Base-by-base conservation (phyloP, 352 stramenopile genomes). In the Peronospora tabacina region DNA sequence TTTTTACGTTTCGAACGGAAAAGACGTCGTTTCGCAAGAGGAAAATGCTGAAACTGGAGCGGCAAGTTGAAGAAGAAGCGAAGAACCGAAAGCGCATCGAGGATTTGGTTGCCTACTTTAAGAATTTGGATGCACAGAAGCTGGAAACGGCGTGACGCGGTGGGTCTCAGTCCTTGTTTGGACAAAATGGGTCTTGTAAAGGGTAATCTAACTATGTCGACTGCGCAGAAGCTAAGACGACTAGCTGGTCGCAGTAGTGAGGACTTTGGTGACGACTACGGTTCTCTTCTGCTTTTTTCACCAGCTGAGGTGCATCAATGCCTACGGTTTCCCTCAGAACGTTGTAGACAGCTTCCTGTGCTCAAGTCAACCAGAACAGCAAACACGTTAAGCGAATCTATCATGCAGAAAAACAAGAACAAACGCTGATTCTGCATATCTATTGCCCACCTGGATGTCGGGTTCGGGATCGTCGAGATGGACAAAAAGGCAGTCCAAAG, bases 401-500 rank as follows among this genome's bases (percentile, higher is more conserved):
- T 44, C 19, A 50, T 19, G 16, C 30, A 49, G 34, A 39, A n/a
- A n/a, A 44, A 32, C 28, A 32, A 32, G 7, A 32, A 12, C 10
- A 12, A 15, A 46, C 22, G 17, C 38, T 22, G 33, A 29, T 30
- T 11, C 12, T 38, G 5, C 30, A 52, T 13, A 37, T 19, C 2
- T 41, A 5, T 13, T 49, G 17, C 28, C 24, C 55, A 87, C 79
- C 71, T 95, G 84, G 17, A 96, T 94, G 28, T 77, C 70, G 15
- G 67, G 57, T 17, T 97, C 87, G 2, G 84, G 72, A 53, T 97
- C 88, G 49, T 97, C 88, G 15, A 96, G 58, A 54, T 96, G 87
- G 34, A 96, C 81, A 55, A 96, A 92, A 32, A 97, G 65, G 39
- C 85, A 90, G 55, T 97, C 87, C 44, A 92, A 64, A 26, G 85